Evolutionary conservation across 768 basidiomycete genomes (phyloP), one percentile per base, ranked within the genome.

Genomic region (Pisolithus microcarpus): DNA sequence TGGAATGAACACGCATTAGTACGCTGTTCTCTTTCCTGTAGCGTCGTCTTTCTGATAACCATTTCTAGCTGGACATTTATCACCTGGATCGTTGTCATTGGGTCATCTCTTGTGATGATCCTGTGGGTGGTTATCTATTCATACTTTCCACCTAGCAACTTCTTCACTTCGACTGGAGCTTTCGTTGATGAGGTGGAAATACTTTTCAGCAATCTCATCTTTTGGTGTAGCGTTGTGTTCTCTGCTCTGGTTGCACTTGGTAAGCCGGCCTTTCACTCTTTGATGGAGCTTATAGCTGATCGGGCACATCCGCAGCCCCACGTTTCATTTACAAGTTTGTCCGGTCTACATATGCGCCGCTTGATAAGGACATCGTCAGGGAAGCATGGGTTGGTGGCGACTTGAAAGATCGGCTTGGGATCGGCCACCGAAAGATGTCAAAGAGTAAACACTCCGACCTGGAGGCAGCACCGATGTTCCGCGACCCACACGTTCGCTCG

Each of bases 81-180:
- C 61, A 89, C 89, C 11, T 94, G 88, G 87, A 71, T 87, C 46
- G 81, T 85, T 18, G 80, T 88, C 46, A 67, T 87, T 46, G 89
- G 87, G 30, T 92, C 90, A 7, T 84, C 84, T 1, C 58, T 89
- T n/a, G 73, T 87, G 51, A 85, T 91, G 84, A 65, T 89, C 57
- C 55, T 85, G n/a, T 96, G 91, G 91, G 83, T 94, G 50, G 80
- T 84, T 5, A 72, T 92, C 42, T 97, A 91, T 67, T 95, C 92
- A 2, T 84, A 82, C 68, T 82, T 96, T 65, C 69, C 75, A 3
- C 84, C 81, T 53, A 71, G 69, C 50, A 60, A 90, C 67, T 92
- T 91, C 16, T 83, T 84, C 67, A 87, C 96, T 63, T 61, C 70
- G 9, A 86, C 81, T 50, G 73, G 69, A 39, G 81, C 87, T 56